Evolutionary conservation across 2,329 filamentous ascomycete species (phyloP).

Genomic region (Raffaelea ambrosiae): DNA sequence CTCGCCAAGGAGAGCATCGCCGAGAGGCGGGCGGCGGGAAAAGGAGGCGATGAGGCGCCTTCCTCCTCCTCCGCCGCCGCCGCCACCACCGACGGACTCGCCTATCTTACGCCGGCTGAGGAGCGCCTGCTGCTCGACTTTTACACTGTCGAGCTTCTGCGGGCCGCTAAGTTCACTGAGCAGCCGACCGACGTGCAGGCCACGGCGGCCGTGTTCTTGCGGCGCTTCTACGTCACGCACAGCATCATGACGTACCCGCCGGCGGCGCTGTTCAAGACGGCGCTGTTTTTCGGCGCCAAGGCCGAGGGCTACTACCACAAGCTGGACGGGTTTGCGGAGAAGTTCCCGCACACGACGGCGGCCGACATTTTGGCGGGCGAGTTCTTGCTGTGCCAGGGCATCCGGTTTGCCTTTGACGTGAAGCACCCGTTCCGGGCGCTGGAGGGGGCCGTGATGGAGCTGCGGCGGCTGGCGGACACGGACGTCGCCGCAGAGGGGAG

Average conservation of each 20-base stretch:
- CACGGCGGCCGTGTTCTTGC: conserved; percentile 82
- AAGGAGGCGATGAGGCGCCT: conserved; percentile 30
- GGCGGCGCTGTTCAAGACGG: conserved; percentile 78
- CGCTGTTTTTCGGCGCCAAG: conserved; percentile 88
- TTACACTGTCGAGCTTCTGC: conserved; percentile 55
- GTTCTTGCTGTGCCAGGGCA: conserved; percentile 83
- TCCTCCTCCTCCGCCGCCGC: conserved; percentile 41
- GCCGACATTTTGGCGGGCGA: conserved; percentile 86
- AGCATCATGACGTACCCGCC: conserved; percentile 95
- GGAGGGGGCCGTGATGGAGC: conserved; percentile 78
- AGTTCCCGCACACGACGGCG: conserved; percentile 60
- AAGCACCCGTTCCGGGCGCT: conserved; percentile 82
- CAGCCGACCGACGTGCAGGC: conserved; percentile 47
- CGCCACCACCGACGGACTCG: background rate
- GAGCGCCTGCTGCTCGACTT: conserved; percentile 74
- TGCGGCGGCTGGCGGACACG: conserved; percentile 59
- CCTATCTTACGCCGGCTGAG: conserved; percentile 71
- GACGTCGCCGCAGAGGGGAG: no score
- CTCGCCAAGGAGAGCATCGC: conserved; percentile 58
- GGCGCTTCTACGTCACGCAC: conserved; percentile 92
- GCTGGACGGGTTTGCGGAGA: conserved; percentile 49
- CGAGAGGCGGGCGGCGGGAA: conserved; percentile 44
- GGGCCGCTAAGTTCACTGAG: conserved; percentile 45
- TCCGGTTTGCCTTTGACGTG: conserved; percentile 90
- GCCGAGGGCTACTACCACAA: conserved; percentile 68